A percentile compares a stretch with the other conserved stretches of the same genome.
phyloP scores from a whole-genome alignment of 805 yeast genomes.

The Saccharomycopsis microspora region DNA sequence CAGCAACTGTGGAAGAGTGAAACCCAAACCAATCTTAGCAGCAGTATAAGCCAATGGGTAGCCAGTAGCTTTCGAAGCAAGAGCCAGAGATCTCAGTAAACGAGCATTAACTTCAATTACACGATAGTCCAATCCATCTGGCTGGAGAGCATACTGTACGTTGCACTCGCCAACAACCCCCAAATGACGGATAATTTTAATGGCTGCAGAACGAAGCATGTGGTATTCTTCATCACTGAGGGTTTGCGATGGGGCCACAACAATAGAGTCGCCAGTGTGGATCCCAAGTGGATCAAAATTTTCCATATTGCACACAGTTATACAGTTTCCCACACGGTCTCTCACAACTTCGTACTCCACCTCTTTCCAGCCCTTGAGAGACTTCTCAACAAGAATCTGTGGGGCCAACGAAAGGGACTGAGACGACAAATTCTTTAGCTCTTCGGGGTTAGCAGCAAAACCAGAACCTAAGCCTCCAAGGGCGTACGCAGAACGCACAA shows the following conservation, averaged over 20 bases:
- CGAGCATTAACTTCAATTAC: conserved; percentile 97
- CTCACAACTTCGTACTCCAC: conserved; percentile 98
- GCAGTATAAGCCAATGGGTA: conserved; percentile 98
- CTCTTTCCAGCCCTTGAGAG: conserved; percentile 98
- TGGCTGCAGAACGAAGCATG: conserved; percentile 96
- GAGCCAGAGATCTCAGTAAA: conserved; percentile 91
- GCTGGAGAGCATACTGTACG: conserved; percentile 93
- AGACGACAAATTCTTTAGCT: conserved; percentile 77
- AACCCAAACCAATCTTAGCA: conserved; percentile 91
- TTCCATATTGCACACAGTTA: conserved; percentile 98
- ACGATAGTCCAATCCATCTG: conserved; percentile 90
- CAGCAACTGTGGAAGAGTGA: conserved; percentile 89
- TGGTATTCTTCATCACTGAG: conserved; percentile 94
- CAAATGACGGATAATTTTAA: conserved; percentile 91
- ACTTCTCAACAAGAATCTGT: conserved; percentile 91
- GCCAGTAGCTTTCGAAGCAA: conserved; percentile 98
- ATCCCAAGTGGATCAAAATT: conserved; percentile 97
- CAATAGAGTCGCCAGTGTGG: conserved; percentile 98
- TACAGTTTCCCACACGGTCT: conserved; percentile 92
- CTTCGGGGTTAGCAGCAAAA: conserved; percentile 75
- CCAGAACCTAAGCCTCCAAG: conserved; percentile 98
- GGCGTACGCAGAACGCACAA: conserved; percentile 95
- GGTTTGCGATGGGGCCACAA: conserved; percentile 97
- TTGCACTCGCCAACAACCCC: conserved; percentile 99
- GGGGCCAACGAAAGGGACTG: conserved; percentile 87